Evolutionary conservation across 2,329 filamentous ascomycete genomes (phyloP).

Genomic region (Nemania diffusa): DNA sequence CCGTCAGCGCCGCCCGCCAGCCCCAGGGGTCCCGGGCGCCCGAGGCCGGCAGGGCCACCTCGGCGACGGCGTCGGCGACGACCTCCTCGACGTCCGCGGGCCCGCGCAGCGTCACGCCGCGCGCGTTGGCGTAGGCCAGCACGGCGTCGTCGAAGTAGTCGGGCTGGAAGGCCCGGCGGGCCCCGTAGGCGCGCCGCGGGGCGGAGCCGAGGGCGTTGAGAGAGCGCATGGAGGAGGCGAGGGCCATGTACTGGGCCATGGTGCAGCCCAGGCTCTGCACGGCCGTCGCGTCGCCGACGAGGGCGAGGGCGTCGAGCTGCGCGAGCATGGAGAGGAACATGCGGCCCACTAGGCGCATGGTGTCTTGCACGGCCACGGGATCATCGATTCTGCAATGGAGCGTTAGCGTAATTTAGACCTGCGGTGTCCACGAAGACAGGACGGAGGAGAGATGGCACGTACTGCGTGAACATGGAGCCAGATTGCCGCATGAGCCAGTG

Average conservation of each 20-base stretch:
- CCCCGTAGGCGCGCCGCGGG: constrained; percentile 35
- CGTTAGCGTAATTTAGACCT: neutral
- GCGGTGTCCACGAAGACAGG: neutral
- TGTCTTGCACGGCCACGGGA: constrained; percentile 37
- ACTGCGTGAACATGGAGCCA: constrained; percentile 38
- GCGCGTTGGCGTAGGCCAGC: constrained; percentile 50
- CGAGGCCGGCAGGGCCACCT: constrained; percentile 44
- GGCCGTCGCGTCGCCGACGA: constrained; percentile 51
- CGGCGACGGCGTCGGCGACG: constrained; percentile 41
- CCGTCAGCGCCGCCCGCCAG: constrained; percentile 39
- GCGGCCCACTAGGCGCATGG: constrained; percentile 43
- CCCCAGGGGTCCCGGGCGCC: constrained; percentile 45
- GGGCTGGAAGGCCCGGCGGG: constrained; percentile 36
- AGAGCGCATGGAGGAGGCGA: constrained; percentile 33
- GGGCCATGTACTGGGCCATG: constrained; percentile 52
- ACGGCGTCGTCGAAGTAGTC: constrained; percentile 48
- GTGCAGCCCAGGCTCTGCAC: constrained; percentile 52
- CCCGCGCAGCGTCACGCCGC: constrained; percentile 48
- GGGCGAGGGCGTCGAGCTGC: constrained; percentile 48
- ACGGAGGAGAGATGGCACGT: constrained; percentile 8
- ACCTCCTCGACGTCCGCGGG: constrained; percentile 43
- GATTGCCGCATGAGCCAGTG: constrained; percentile 45
- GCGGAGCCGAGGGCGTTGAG: constrained; percentile 37
- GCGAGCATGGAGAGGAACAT: constrained; percentile 56
- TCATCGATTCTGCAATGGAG: constrained; percentile 46